A percentile compares a stretch with the other conserved stretches of the same genome.
Evolutionary conservation across 1,284 basidiomycete species (phyloP).

Genomic region (Tylopilus orsonianus): DNA sequence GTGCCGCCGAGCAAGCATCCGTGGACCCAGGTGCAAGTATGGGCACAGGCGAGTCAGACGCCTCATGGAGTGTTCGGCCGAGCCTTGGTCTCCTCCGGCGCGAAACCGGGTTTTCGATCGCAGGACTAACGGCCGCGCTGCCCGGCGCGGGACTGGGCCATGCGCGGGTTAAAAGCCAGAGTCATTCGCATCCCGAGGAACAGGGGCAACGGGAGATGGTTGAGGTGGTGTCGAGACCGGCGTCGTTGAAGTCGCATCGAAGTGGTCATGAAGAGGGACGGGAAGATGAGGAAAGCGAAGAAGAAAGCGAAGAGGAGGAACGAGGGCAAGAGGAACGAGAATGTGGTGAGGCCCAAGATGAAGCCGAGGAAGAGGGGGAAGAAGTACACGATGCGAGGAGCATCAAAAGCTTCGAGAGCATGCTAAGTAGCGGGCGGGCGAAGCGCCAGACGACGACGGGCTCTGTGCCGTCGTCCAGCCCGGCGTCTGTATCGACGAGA

Average conservation of each 20-base stretch:
- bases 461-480: not conserved
- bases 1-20: too few relatives aligned
- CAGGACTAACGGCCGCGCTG: conserved; percentile 69
- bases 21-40: not conserved
- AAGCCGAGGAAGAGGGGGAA: conserved; percentile 32
- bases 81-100: conserved; percentile 66
- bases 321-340: conserved; percentile 36
- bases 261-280: conserved; percentile 34
- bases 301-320: conserved; percentile 20
- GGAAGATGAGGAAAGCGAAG: conserved; percentile 37
- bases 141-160: conserved; percentile 43
- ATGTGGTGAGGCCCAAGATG: conserved; percentile 37
- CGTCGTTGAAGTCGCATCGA: conserved; percentile 45
- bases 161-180: conserved; percentile 29
- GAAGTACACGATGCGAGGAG: conserved; percentile 59
- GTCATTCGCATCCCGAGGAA: conserved; percentile 38
- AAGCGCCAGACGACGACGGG: not conserved
- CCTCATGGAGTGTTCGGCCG: conserved; percentile 40
- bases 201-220: conserved; percentile 65
- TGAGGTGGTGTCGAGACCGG: conserved; percentile 55
- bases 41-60: conserved; percentile 8
- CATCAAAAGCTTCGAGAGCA: conserved; percentile 80
- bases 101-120: conserved; percentile 79
- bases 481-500: conserved; percentile 8
- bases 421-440: conserved; percentile 55